Evolutionary conservation across 345 rosid genomes (phyloP).

Genomic region (Citrus hindsii): DNA sequence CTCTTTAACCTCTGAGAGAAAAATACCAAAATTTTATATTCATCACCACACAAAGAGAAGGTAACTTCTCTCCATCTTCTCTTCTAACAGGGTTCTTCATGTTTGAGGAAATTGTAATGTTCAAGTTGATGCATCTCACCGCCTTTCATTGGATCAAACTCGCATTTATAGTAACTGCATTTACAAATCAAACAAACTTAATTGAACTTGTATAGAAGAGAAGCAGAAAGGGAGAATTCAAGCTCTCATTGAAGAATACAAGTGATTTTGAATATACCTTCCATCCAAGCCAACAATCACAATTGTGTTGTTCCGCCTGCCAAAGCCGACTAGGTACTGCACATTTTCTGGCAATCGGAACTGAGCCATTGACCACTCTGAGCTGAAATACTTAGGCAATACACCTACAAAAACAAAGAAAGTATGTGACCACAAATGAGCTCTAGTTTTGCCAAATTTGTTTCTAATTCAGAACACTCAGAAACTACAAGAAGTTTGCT

Average conservation of each 20-base stretch:
- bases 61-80: too few relatives aligned
- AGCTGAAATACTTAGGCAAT: slow-evolving; percentile 55
- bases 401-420: slow-evolving; percentile 36
- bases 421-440: background rate
- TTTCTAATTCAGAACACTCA: background rate
- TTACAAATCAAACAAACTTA: background rate
- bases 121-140: slow-evolving; percentile 54
- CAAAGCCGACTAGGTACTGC: slow-evolving; percentile 48
- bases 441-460: background rate
- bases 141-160: slow-evolving; percentile 37
- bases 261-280: slow-evolving; percentile 31
- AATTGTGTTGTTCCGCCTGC: slow-evolving; percentile 47
- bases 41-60: background rate
- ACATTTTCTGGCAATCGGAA: slow-evolving; percentile 45
- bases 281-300: slow-evolving; percentile 54
- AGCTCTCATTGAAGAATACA: background rate
- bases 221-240: background rate
- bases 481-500: background rate
- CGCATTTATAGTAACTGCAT: slow-evolving; percentile 47
- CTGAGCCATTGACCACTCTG: slow-evolving; percentile 66
- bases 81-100: slow-evolving; percentile 17
- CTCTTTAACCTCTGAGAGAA: too few relatives aligned
- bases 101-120: slow-evolving; percentile 37
- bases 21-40: background rate
- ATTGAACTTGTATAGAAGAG: background rate